Evolutionary conservation across 305 asterid species (phyloP), one percentile per base, ranked within the genome.

Genomic region (Fraxinus paxiana): DNA sequence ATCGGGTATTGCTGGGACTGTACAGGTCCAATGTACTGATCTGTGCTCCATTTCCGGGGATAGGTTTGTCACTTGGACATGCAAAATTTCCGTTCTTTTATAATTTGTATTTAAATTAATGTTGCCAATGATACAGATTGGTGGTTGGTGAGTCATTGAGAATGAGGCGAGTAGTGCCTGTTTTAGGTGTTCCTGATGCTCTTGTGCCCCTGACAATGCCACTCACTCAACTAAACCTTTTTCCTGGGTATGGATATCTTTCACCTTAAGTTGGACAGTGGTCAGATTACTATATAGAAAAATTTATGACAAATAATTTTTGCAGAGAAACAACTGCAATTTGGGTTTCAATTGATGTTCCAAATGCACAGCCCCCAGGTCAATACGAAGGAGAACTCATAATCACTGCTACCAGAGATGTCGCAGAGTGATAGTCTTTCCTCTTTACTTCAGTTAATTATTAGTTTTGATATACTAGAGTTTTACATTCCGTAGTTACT

Each of bases 121-220:
- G 65, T 38, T 17, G 84, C 67, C 24, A 75, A 79, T 77, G n/a
- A 18, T 82, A 87, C 90, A 96, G 99, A 85, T 87, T 96, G 87
- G 89, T 87, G 82, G 92, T 87, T 88, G 98, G 99, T 34, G 92
- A 94, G 51, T 90, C 98, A 56, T 79, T 96, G 87, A 92, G 87
- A 77, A 77, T 94, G 87, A 90, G 98, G 87, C 92, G 92, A 15
- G 98, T 96, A 76, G 98, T 92, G 77, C 90, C 98, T 28, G 78
- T 96, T 79, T 90, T 96, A 82, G 99, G 99, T 69, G 95, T 96
- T 79, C 97, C 99, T 28, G 98, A 92, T 88, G 97, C 98, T 83
- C 99, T 96, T 81, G 99, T 92, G 84, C 98, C 99, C 77, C 95
- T 96, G 80, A 97, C 93, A 80, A 72, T 85, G 80, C 99, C 98